phyloP scores from a whole-genome alignment of 345 rosid genomes.

The Bruguiera gymnorhiza region DNA sequence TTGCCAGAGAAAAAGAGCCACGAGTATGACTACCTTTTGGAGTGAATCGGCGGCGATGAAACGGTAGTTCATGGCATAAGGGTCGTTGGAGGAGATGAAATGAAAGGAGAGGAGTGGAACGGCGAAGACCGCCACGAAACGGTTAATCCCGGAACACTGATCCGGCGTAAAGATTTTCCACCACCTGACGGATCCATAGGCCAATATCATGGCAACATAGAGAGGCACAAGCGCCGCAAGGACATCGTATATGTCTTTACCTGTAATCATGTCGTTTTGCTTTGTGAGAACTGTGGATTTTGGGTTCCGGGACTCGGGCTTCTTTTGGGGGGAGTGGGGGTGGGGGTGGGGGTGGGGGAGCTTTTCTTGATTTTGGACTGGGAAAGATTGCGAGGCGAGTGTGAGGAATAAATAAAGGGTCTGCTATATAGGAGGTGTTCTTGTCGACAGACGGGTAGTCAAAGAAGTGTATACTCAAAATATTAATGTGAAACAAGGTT shows the following conservation, averaged over 20 bases:
- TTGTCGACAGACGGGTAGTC: too few species aligned
- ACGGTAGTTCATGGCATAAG: slow-evolving; percentile 73
- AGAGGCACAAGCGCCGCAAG: slow-evolving; percentile 78
- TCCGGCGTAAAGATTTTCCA: slow-evolving; percentile 87
- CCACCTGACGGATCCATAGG: slow-evolving; percentile 88
- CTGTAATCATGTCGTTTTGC: slow-evolving; percentile 48
- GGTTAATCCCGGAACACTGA: slow-evolving; percentile 85
- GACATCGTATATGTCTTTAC: slow-evolving; percentile 73
- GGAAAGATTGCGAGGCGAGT: too few species aligned
- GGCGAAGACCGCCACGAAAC: slow-evolving; percentile 81
- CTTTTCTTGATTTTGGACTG: neutral
- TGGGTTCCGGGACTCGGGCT: neutral
- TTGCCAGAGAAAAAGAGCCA: slow-evolving; percentile 71
- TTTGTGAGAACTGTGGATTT: neutral
- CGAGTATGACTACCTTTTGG: slow-evolving; percentile 65
- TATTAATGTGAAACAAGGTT: too few species aligned
- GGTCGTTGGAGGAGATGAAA: slow-evolving; percentile 72
- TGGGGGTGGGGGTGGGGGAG: too few species aligned
- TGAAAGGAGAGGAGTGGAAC: slow-evolving; percentile 84
- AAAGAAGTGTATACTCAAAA: too few species aligned
- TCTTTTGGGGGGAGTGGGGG: too few species aligned
- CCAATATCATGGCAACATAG: slow-evolving; percentile 78
- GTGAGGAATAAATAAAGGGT: neutral
- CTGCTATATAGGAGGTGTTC: neutral
- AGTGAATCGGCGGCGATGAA: slow-evolving; percentile 83